These are phyloP conservation scores for Aspergillus melleus DNA, from an alignment of 2,329 filamentous ascomycete genomes.

Conservation along the genomic window DNA sequence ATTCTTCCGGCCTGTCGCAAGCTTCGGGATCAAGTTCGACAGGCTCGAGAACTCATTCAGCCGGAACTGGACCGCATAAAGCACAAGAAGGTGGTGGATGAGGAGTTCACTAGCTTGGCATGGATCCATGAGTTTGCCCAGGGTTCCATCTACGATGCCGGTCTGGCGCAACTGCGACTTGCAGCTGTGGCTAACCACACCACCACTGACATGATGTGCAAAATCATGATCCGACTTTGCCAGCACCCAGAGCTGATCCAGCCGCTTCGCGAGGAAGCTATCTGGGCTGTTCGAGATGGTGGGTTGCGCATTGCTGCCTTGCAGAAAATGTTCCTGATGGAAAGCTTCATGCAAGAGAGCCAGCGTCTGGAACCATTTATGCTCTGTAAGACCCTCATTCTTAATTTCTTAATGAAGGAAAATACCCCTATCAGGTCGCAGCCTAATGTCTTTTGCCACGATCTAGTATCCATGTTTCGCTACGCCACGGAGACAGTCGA, in stretches of 20 bases:
- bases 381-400: background rate
- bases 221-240: background rate
- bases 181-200: background rate
- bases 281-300: background rate
- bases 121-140: background rate
- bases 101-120: no score
- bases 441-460: no score
- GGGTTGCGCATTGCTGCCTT: constrained; percentile 7
- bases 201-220: background rate
- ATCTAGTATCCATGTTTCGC: no score
- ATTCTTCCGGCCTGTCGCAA: background rate
- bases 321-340: constrained; percentile 9
- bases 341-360: constrained; percentile 13
- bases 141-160: background rate
- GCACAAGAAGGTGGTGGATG: no score
- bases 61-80: background rate
- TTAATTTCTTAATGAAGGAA: no score
- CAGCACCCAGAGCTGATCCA: constrained; percentile 3
- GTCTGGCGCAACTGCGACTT: constrained; percentile 20
- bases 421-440: no score
- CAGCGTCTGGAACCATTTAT: constrained; percentile 9
- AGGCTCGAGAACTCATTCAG: background rate
- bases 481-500: background rate
- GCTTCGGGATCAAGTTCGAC: background rate
- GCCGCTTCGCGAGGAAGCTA: constrained; percentile 4